Percentiles rank a stretch among this genome's conserved stretches.
Evolutionary conservation across 306 rosid genomes (phyloP).

Genomic region (Morella rubra): DNA sequence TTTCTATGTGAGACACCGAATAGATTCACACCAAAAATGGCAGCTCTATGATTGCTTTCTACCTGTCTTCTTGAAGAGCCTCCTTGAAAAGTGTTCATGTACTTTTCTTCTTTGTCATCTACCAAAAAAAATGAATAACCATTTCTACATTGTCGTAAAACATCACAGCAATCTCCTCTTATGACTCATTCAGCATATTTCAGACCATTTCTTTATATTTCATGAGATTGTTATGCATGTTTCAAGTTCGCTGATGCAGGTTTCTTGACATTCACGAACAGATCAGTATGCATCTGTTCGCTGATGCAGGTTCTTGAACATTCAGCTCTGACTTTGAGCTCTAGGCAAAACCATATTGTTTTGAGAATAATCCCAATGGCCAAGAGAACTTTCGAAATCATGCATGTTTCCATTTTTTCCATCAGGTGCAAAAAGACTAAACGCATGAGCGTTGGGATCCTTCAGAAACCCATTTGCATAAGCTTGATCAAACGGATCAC

Average conservation of each 20-base stretch:
- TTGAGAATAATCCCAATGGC: slow-evolving; percentile 21
- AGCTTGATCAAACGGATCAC: slow-evolving; percentile 7
- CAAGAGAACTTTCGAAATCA: not conserved
- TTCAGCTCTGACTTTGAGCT: not conserved
- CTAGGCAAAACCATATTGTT: not conserved
- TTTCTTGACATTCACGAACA: too few relatives aligned
- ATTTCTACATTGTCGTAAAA: too few relatives aligned
- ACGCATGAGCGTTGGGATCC: slow-evolving; percentile 4
- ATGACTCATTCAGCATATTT: too few relatives aligned
- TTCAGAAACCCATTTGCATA: slow-evolving; percentile 14
- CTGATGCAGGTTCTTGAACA: slow-evolving; percentile 20
- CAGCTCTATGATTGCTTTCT: not conserved
- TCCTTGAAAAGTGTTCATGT: too few relatives aligned
- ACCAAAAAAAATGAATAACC: too few relatives aligned
- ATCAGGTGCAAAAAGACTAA: slow-evolving; percentile 10
- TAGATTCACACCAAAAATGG: not conserved
- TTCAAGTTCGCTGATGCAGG: too few relatives aligned
- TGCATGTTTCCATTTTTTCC: slow-evolving; percentile 20
- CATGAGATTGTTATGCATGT: too few relatives aligned
- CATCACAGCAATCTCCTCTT: too few relatives aligned
- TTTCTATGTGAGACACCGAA: too few relatives aligned
- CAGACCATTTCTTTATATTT: too few relatives aligned
- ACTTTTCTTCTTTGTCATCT: too few relatives aligned
- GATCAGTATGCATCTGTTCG: too few relatives aligned
- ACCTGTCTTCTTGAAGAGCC: slow-evolving; percentile 72